phyloP scores from a whole-genome alignment of 2,329 filamentous ascomycete species.

The Falciphora oryzae region DNA sequence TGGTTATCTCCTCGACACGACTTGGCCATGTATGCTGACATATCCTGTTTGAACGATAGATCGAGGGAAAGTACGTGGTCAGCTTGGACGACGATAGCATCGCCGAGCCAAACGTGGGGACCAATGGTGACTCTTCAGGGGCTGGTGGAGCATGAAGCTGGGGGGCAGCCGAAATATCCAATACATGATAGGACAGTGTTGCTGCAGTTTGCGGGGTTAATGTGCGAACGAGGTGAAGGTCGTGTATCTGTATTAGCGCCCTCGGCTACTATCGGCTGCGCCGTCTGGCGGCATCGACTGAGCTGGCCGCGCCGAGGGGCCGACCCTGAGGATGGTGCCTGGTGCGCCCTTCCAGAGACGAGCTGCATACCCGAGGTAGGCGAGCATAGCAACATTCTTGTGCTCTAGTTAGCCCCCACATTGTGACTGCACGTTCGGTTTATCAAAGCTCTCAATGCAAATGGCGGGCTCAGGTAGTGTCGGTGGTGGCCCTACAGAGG shows the following conservation, averaged over 20 bases:
- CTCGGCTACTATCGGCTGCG: neutral
- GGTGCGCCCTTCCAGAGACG: neutral
- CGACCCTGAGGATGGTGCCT: neutral
- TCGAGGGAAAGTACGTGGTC: constrained; percentile 19
- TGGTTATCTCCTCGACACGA: too few species aligned
- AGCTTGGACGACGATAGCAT: constrained; percentile 12
- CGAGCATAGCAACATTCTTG: neutral
- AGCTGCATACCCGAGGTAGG: neutral
- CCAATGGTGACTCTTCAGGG: neutral
- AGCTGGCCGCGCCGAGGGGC: neutral
- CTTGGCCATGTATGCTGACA: neutral
- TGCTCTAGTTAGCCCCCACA: neutral
- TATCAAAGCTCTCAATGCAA: neutral
- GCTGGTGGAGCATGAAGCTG: neutral
- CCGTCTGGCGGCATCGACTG: too few species aligned
- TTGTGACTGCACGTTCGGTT: neutral
- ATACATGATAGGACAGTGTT: too few species aligned
- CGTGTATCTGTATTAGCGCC: too few species aligned
- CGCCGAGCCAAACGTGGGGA: neutral
- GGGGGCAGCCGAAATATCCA: neutral
- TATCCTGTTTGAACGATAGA: neutral
- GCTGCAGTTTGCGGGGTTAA: too few species aligned
- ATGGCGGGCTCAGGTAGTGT: neutral
- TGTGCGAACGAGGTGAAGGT: too few species aligned
- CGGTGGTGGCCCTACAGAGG: neutral